A percentile compares a stretch with the other conserved stretches of the same genome.
These are phyloP conservation scores for Aspergillus fumigatus DNA, from an alignment of 2,329 filamentous ascomycete genomes.

Conservation along the genomic window DNA sequence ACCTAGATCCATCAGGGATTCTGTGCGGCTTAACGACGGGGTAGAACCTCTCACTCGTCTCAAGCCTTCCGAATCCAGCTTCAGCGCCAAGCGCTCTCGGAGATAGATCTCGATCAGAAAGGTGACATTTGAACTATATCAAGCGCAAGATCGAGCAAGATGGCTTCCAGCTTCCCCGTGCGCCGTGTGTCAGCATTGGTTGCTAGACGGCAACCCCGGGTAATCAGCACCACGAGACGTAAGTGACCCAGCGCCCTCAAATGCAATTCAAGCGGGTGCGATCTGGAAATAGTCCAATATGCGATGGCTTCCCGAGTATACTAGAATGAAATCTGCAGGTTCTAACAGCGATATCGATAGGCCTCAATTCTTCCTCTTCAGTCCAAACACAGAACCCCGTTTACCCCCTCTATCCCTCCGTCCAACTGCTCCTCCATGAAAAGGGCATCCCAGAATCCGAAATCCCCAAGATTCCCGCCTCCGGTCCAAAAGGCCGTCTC, in stretches of 20 bases:
- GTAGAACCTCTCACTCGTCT: slow-evolving; percentile 23
- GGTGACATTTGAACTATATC: background rate
- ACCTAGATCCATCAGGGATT: slow-evolving; percentile 9
- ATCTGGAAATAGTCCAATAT: background rate
- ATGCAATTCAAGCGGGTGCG: background rate
- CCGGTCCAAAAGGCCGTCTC: slow-evolving; percentile 80
- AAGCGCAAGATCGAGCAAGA: slow-evolving; percentile 12
- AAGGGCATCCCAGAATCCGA: slow-evolving; percentile 73
- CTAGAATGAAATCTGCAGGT: background rate
- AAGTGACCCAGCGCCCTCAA: slow-evolving; percentile 20
- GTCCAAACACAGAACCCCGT: slow-evolving; percentile 38
- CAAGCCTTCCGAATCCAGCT: slow-evolving; percentile 19
- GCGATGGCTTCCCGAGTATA: background rate
- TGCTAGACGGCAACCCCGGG: slow-evolving; percentile 30
- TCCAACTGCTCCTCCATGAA: slow-evolving; percentile 73
- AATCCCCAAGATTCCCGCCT: slow-evolving; percentile 75
- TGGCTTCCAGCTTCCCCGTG: slow-evolving; percentile 31
- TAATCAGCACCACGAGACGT: slow-evolving; percentile 30
- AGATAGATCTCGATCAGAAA: background rate
- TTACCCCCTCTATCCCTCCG: slow-evolving; percentile 64
- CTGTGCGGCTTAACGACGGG: slow-evolving; percentile 15
- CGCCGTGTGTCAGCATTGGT: slow-evolving; percentile 32
- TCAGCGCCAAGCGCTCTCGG: slow-evolving; percentile 10
- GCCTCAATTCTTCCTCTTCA: slow-evolving; percentile 33
- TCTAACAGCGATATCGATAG: slow-evolving; percentile 12